Base-by-base conservation (phyloP, 1,139 yeast species). In the Scheffersomyces insectosa region DNA sequence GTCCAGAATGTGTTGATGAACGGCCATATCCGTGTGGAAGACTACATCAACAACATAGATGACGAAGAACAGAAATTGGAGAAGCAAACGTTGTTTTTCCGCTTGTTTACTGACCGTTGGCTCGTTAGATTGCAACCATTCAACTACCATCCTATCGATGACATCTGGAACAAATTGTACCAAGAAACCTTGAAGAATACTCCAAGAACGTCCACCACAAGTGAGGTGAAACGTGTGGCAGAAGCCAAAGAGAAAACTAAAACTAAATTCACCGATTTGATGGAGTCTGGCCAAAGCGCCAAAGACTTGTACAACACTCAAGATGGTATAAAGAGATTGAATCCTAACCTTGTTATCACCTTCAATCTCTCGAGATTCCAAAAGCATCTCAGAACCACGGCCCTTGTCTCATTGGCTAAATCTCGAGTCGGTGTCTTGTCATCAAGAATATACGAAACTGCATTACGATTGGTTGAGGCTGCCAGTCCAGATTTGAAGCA, bases 381-480 rank as follows among this genome's bases (percentile, higher is more conserved):
- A 45, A 85, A 89, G 54, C 67, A 79, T 36, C 74, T 84, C 55
- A 76, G 97, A 50, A 76, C 86, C 12, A 65, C 70, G 34, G 86
- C 86, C 48, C 72, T 93, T 27, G 79, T 74, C 1, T 79, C 79
- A 34, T 73, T 87, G 41, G 88, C 85, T 14, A 74, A 75, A 33
- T 82, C 85, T 39, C 75, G 91, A 46, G 66, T 90, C 37, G 99
- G 99, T 5, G 64, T 75, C 10, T 64, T 85, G 3, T 74, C 95
- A 0, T 77, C 95, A 0, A 68, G 73, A 40, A 75, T 95, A 6
- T 93, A 86, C 59, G 72, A 76, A 41, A 65, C 75, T 7, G 81
- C 85, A 5, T 72, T 93, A 48, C 57, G 66, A 36, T 59, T 77
- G 33, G 70, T 87, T 28, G 97, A 90, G 60, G 73, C 71, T 44